These are phyloP conservation scores for Botrytis porri DNA, from an alignment of 2,329 filamentous ascomycete genomes.

Conservation along the genomic window DNA sequence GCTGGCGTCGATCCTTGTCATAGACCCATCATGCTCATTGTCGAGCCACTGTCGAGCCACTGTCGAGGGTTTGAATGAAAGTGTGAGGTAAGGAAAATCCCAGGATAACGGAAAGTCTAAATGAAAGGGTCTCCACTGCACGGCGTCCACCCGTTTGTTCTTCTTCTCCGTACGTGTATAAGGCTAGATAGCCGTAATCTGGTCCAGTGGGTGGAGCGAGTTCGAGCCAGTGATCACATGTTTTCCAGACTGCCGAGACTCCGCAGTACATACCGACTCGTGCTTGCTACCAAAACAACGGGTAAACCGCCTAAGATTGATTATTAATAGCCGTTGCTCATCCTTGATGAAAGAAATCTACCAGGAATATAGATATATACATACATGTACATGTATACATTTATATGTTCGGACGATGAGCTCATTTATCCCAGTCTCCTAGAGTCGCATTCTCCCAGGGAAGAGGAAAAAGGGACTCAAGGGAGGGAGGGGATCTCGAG, in stretches of 20 bases:
- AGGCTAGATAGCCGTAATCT: background rate
- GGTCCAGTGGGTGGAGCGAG: background rate
- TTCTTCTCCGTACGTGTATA: background rate
- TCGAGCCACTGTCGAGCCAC: background rate
- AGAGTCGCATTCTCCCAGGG: background rate
- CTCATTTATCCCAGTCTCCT: background rate
- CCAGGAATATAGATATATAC: background rate
- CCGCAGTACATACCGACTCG: background rate
- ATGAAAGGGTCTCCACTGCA: background rate
- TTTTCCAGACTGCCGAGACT: background rate
- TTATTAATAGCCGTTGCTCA: background rate
- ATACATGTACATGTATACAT: no score
- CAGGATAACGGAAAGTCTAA: background rate
- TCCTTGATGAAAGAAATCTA: background rate
- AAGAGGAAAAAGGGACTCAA: no score
- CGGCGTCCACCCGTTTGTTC: background rate
- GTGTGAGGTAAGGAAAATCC: background rate
- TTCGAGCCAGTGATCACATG: background rate
- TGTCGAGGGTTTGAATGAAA: background rate
- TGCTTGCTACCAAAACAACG: background rate
- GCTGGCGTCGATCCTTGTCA: background rate
- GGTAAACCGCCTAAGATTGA: background rate
- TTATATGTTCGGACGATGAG: background rate
- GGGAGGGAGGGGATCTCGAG: no score
- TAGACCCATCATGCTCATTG: background rate